Evolutionary conservation across 169 alveolate species (phyloP).

Genomic region (Plasmodium knowlesi): DNA sequence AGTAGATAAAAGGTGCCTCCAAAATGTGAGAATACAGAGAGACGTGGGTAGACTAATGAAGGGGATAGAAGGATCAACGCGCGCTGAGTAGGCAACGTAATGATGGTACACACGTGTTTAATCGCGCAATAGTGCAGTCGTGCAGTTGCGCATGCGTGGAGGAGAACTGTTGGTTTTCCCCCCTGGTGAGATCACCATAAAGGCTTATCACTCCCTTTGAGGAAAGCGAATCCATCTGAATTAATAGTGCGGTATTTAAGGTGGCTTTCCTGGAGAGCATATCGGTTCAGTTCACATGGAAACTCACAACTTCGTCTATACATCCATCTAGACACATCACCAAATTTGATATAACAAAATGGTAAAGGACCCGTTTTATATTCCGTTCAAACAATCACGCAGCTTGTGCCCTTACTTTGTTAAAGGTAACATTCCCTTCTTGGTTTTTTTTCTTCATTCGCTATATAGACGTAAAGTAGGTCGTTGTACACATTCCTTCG

Average conservation of each 20-base stretch:
- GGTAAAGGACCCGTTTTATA: not conserved
- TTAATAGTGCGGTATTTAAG: not conserved
- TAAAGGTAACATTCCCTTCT: not conserved
- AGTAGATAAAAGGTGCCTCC: not conserved
- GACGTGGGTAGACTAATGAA: not conserved
- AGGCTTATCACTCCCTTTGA: not conserved
- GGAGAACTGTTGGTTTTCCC: not conserved
- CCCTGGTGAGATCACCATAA: not conserved
- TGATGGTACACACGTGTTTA: not conserved
- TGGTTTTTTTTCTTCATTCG: not conserved
- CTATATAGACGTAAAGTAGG: too few relatives aligned
- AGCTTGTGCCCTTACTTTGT: not conserved
- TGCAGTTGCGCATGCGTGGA: not conserved
- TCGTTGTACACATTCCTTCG: not conserved
- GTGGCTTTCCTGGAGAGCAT: not conserved
- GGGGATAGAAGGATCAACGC: not conserved
- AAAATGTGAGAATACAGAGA: not conserved
- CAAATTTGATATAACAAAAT: not conserved
- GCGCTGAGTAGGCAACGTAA: not conserved
- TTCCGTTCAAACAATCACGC: not conserved
- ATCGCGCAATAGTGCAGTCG: not conserved
- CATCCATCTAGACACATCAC: not conserved
- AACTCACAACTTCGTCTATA: not conserved
- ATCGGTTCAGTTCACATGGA: not conserved
- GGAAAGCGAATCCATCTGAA: not conserved